A percentile compares a stretch with the other conserved stretches of the same genome.
Conservation (phyloP, 257 asterid genomes). For the Plectranthus barbatus region DNA sequence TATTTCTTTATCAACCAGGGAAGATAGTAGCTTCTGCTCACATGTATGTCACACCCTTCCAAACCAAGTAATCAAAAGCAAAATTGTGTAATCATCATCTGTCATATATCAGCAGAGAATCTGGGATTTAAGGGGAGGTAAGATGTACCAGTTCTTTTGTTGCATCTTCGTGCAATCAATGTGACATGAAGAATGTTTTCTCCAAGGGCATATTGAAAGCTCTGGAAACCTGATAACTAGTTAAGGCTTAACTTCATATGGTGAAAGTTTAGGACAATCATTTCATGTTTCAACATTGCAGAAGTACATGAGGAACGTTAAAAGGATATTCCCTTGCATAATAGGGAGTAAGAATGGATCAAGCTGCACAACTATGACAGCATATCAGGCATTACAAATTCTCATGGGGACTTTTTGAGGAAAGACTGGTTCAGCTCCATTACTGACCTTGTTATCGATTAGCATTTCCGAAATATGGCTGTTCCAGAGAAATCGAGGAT, state of each 20-base stretch:
- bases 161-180: constrained; percentile 86
- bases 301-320: constrained; percentile 5
- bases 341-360: constrained; percentile 85
- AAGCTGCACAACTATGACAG: constrained; percentile 58
- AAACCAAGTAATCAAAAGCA: neutral
- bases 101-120: neutral
- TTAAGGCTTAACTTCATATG: constrained; percentile 42
- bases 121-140: neutral
- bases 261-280: neutral
- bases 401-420: constrained; percentile 31
- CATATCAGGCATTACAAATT: constrained; percentile 17
- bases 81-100: neutral
- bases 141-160: constrained; percentile 65
- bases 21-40: no score
- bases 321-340: constrained; percentile 97
- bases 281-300: neutral
- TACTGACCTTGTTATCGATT: constrained; percentile 72
- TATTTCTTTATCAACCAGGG: no score
- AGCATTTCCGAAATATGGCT: constrained; percentile 78
- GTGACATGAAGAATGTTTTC: constrained; percentile 58
- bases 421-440: neutral
- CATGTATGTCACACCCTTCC: no score
- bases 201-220: constrained; percentile 63
- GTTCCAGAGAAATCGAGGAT: constrained; percentile 92
- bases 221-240: constrained; percentile 67